Evolutionary conservation across 345 rosid genomes (phyloP).

Genomic region (Kernera saxatilis): DNA sequence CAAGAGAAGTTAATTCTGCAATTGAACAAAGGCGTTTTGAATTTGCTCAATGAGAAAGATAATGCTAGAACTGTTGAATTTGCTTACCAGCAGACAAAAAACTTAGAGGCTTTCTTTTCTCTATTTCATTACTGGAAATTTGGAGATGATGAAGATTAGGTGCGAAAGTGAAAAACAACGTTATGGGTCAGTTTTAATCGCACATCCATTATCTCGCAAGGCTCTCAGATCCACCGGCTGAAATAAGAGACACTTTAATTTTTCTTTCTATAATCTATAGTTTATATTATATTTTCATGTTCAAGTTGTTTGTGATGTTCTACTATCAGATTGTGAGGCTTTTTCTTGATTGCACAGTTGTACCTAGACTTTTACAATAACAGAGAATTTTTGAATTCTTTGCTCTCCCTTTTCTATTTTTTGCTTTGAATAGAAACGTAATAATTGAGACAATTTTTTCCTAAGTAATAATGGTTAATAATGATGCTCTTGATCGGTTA

Average conservation of each 20-base stretch:
- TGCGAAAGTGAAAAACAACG: conserved; percentile 81
- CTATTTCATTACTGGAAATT: conserved; percentile 72
- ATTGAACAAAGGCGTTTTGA: no score
- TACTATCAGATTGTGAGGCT: background rate
- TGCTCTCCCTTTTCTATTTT: background rate
- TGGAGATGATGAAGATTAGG: conserved; percentile 83
- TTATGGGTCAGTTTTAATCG: conserved; percentile 86
- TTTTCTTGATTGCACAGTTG: background rate
- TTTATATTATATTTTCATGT: background rate
- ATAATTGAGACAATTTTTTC: no score
- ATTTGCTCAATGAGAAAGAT: no score
- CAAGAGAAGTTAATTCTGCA: no score
- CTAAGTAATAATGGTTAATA: no score
- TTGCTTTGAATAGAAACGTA: background rate
- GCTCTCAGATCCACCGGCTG: background rate
- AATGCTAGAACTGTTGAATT: conserved; percentile 81
- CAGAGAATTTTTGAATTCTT: background rate
- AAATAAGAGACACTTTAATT: background rate
- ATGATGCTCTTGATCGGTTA: background rate
- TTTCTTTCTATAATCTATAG: background rate
- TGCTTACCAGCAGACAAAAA: conserved; percentile 88
- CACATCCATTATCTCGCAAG: background rate
- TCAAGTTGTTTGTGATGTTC: background rate
- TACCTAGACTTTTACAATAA: no score
- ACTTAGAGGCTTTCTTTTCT: conserved; percentile 86